phyloP scores from a whole-genome alignment of 1,284 basidiomycete species.

The Xerocomus minutiporus region DNA sequence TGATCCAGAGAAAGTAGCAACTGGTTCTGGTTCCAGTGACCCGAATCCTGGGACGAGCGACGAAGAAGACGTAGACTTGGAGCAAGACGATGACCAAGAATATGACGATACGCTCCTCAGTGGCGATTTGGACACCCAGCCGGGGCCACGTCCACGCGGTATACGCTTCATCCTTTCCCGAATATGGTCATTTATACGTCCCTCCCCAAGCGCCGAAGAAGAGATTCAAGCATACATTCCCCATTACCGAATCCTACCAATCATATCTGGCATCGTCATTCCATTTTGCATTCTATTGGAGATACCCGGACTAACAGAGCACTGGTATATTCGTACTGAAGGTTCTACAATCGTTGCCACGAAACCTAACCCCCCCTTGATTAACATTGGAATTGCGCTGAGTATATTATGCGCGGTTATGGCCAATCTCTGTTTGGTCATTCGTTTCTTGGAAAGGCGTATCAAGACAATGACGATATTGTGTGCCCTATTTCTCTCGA shows the following conservation, averaged over 20 bases:
- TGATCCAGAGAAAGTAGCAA: conserved; percentile 4
- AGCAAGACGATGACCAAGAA: conserved; percentile 11
- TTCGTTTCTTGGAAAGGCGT: conserved; percentile 67
- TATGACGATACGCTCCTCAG: neutral
- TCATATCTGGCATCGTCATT: conserved; percentile 65
- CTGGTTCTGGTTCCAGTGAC: neutral
- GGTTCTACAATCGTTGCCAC: conserved; percentile 44
- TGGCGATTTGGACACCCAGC: conserved; percentile 1
- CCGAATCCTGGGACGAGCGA: neutral
- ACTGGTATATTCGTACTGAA: conserved; percentile 64
- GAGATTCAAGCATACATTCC: conserved; percentile 31
- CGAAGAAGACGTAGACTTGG: neutral
- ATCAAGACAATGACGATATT: conserved; percentile 61
- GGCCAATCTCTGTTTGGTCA: conserved; percentile 66
- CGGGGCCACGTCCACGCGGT: neutral
- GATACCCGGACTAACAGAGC: conserved; percentile 69
- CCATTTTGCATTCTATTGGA: conserved; percentile 79
- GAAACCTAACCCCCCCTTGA: conserved; percentile 50
- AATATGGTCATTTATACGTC: conserved; percentile 15
- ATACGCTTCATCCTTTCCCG: conserved; percentile 3
- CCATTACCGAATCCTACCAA: conserved; percentile 56
- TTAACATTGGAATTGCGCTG: conserved; percentile 61
- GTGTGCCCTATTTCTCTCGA: conserved; percentile 58
- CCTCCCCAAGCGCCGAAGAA: conserved; percentile 22
- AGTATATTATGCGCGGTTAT: conserved; percentile 67